These are phyloP conservation scores for Lipomyces chichibuensis DNA, from an alignment of 805 yeast species.

Conservation along the genomic window DNA sequence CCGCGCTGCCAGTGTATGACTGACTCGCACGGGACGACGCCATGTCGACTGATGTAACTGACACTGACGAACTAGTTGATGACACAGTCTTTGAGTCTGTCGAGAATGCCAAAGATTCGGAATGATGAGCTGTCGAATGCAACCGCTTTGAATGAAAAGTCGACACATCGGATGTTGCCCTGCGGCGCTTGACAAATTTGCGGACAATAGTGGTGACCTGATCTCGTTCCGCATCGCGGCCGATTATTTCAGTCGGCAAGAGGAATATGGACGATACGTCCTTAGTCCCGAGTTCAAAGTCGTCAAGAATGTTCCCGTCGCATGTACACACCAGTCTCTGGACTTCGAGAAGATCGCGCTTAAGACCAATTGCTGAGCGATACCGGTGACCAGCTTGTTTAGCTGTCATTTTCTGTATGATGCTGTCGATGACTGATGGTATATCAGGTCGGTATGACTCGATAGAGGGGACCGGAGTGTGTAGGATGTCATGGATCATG, in stretches of 20 bases:
- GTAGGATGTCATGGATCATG: conserved; percentile 29
- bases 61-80: background rate
- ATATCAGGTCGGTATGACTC: conserved; percentile 31
- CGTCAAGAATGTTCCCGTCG: conserved; percentile 13
- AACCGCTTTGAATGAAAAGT: background rate
- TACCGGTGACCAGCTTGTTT: conserved; percentile 32
- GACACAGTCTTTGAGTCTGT: background rate
- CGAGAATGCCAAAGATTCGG: background rate
- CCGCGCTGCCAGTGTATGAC: background rate
- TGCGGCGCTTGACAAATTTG: conserved; percentile 21
- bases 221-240: conserved; percentile 26
- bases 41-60: background rate
- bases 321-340: conserved; percentile 16
- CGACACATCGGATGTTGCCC: background rate
- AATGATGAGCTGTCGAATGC: background rate
- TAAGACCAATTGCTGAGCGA: conserved; percentile 31
- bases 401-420: conserved; percentile 35
- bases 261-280: conserved; percentile 32
- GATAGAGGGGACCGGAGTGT: conserved; percentile 33
- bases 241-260: conserved; percentile 30
- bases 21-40: background rate
- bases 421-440: conserved; percentile 26
- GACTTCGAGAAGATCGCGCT: conserved; percentile 23
- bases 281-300: conserved; percentile 27
- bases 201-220: conserved; percentile 13